Base-by-base conservation (phyloP, 208 protist species). In the Wallacemonas collosoma region DNA sequence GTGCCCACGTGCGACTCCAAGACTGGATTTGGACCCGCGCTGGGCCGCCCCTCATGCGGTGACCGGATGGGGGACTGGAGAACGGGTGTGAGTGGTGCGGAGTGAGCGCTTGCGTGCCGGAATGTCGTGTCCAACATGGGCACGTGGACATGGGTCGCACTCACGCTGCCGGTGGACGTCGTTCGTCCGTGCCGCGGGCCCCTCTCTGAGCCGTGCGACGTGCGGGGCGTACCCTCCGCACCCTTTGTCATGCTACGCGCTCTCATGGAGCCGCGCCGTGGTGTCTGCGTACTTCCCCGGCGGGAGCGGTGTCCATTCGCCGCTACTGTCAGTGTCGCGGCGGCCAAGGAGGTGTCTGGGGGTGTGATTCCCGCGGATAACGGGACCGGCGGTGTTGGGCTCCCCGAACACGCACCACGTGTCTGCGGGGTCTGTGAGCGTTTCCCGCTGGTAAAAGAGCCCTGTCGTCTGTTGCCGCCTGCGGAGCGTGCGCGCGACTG, bases 391-490 rank as follows among this genome's bases (percentile, higher is more conserved):
- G 56, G 56, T 38, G 60, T 65, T 4, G n/a, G 12, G 60, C 50
- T 65, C 41, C 60, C 41, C 43, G 60, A 65, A 41, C 44, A 65
- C 14, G 60, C 50, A 35, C 60, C 43, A 7, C 43, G 38, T 9
- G 60, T 50, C 60, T 65, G 60, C 43, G 60, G 60, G 4, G 60
- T 65, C 41, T 65, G 38, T 11, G 60, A 38, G 14, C 60, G 60
- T 17, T 15, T 15, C 15, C 60, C 12, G 15, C 14, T 53, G 6
- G 36, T 45, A 41, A 65, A 65, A 7, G 60, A 65, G 60, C 60
- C 45, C 5, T 41, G 60, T 4, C 60, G 38, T 8, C 60, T 38
- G 3, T 45, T 38, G 7, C 40, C 60, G 7, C 60, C 60, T 4
- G 60, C 60, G 7, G 60, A 65, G 12, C 43, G 60, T n/a, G 60